These are phyloP conservation scores for Bruguiera hainesii DNA, from an alignment of 441 rosid species.

Conservation along the genomic window DNA sequence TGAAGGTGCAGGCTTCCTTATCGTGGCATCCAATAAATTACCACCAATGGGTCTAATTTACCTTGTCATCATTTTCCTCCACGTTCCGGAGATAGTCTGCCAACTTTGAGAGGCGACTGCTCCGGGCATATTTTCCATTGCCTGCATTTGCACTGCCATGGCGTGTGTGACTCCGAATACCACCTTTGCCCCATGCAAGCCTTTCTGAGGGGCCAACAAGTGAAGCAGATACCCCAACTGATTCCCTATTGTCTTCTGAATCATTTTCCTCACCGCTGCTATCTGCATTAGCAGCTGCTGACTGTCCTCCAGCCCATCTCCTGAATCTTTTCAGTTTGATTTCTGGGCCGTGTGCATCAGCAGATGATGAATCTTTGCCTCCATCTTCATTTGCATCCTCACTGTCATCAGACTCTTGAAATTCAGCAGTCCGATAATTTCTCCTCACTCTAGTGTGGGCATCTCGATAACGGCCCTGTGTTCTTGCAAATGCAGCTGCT, in stretches of 20 bases:
- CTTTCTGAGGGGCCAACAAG: slow-evolving; percentile 45
- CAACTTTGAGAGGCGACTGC: slow-evolving; percentile 42
- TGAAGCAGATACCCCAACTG: slow-evolving; percentile 39
- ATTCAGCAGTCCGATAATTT: slow-evolving; percentile 36
- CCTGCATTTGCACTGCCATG: slow-evolving; percentile 38
- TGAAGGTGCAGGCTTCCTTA: not conserved
- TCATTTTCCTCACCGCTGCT: slow-evolving; percentile 48
- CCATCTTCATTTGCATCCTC: slow-evolving; percentile 50
- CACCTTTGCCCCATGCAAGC: slow-evolving; percentile 67
- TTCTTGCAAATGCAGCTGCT: slow-evolving; percentile 34
- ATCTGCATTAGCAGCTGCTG: slow-evolving; percentile 41
- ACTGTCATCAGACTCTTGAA: slow-evolving; percentile 48
- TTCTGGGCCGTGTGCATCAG: slow-evolving; percentile 43
- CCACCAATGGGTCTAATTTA: slow-evolving; percentile 20
- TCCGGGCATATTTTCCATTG: slow-evolving; percentile 39
- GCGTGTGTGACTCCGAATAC: slow-evolving; percentile 57
- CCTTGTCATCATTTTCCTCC: slow-evolving; percentile 51
- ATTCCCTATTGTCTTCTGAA: slow-evolving; percentile 38
- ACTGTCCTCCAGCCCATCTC: slow-evolving; percentile 36
- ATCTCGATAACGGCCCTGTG: slow-evolving; percentile 33
- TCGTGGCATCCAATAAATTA: slow-evolving; percentile 3
- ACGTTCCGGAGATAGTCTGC: slow-evolving; percentile 41
- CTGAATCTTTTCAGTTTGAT: slow-evolving; percentile 39
- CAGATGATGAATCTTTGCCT: slow-evolving; percentile 50
- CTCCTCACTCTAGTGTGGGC: slow-evolving; percentile 40